Base-by-base conservation (phyloP, 129 eudicot genomes). In the Centella asiatica region DNA sequence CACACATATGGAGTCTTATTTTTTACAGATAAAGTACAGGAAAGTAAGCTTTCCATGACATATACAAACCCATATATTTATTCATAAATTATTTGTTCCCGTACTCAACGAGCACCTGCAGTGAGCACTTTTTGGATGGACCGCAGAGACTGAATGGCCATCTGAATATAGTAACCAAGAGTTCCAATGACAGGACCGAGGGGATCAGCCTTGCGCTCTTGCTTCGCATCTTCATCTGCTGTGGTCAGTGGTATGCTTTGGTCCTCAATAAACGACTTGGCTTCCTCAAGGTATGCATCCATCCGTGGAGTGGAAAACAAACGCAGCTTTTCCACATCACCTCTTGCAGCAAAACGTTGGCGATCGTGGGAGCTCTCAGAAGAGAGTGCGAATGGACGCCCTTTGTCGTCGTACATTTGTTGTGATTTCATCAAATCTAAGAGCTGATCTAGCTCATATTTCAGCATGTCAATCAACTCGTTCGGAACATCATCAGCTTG, bases 321-420 rank as follows among this genome's bases (percentile, higher is more conserved):
- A 13, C 62, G 42, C 25, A 32, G 10, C 23, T 56, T 56, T 6
- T 52, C 33, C 29, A 52, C 2, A 25, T 52, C 36, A 26, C 60
- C 60, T 54, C 36, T 54, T 27, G 60, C 22, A 26, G 60, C 36
- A 29, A 12, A 29, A 27, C 60, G 37, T 32, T 54, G 60, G 15
- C 60, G 60, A 54, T 24, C 28, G 15, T 49, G 55, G 3, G 13
- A 7, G 8, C 20, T 13, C 33, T 51, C 57, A 0, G 29, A 51
- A 24, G 57, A 49, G 8, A 49, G 23, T 49, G 55, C 55, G 3
- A 54, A 54, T 2, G 60, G 5, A 28, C 20, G 60, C 6, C 60
- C 60, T 23, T 54, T 28, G 0, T 54, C 25, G 2, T 15, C 28
- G 22, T 54, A 54, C 19, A 54, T 10, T 10, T 54, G 32, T 54